Evolutionary conservation across 2,329 filamentous ascomycete genomes (phyloP).

Genomic region (Colletotrichum gigasporum): DNA sequence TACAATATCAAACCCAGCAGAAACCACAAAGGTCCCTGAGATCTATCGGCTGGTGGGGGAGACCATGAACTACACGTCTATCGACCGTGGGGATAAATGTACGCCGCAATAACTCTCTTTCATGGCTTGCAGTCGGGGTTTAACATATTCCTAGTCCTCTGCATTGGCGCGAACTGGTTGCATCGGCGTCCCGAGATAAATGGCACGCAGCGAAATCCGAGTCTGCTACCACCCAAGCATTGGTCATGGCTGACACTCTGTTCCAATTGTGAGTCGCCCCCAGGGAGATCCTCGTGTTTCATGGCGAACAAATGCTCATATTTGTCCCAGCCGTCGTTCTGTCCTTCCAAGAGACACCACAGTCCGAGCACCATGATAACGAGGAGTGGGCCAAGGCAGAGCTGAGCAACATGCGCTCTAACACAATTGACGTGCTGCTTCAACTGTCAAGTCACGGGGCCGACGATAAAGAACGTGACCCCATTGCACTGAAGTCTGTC

Average conservation of each 20-base stretch:
- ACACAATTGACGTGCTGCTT: conserved; percentile 47
- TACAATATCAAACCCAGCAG: conserved; percentile 22
- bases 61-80: conserved; percentile 80
- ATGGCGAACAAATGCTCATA: conserved; percentile 33
- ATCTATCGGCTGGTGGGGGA: conserved; percentile 68
- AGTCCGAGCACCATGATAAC: conserved; percentile 38
- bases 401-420: conserved; percentile 46
- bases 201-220: conserved; percentile 34
- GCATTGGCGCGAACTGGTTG: conserved; percentile 76
- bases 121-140: conserved; percentile 26
- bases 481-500: conserved; percentile 53
- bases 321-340: conserved; percentile 67
- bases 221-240: conserved; percentile 50
- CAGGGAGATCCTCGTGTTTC: not conserved
- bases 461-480: conserved; percentile 45
- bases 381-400: conserved; percentile 39
- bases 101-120: conserved; percentile 36
- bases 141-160: conserved; percentile 61
- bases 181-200: conserved; percentile 49
- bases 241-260: conserved; percentile 80
- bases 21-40: conserved; percentile 38
- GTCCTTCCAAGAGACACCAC: conserved; percentile 71
- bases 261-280: conserved; percentile 61
- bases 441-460: conserved; percentile 51
- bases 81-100: conserved; percentile 75